These are phyloP conservation scores for Violaceomyces palustris DNA, from an alignment of 1,284 basidiomycete genomes.

Conservation along the genomic window DNA sequence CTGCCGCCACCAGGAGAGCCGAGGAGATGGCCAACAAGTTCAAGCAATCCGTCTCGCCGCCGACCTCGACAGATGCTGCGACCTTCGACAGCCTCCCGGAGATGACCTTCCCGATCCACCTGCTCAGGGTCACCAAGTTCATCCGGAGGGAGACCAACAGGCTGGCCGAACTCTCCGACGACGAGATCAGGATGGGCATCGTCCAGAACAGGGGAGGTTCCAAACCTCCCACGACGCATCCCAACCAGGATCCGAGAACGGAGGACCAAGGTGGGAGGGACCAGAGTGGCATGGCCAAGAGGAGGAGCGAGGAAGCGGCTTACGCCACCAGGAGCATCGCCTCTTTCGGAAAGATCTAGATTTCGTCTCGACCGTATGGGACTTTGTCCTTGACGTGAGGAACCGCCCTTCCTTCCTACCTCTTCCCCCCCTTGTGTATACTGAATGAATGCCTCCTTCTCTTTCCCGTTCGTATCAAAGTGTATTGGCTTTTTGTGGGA, in stretches of 20 bases:
- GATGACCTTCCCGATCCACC: conserved; percentile 57
- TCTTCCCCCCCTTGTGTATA: too few relatives aligned
- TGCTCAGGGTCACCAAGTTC: conserved; percentile 72
- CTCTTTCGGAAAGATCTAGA: conserved; percentile 21
- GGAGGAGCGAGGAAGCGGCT: conserved; percentile 7
- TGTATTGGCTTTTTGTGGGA: too few relatives aligned
- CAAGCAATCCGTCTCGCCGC: conserved; percentile 18
- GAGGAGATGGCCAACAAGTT: too few relatives aligned
- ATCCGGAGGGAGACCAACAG: conserved; percentile 71
- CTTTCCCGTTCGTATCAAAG: too few relatives aligned
- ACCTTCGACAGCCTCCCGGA: conserved; percentile 53
- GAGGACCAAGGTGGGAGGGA: too few relatives aligned
- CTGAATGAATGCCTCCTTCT: too few relatives aligned
- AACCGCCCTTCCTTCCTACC: too few relatives aligned
- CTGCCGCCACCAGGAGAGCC: conserved; percentile 13
- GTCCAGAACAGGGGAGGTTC: conserved; percentile 3
- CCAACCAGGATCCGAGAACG: too few relatives aligned
- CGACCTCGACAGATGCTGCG: conserved; percentile 2
- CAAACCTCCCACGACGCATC: conserved; percentile 6
- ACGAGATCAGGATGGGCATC: conserved; percentile 59
- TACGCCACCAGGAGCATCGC: conserved; percentile 21
- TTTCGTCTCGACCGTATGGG: too few relatives aligned
- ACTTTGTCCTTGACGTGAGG: too few relatives aligned
- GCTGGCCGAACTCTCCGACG: conserved; percentile 68
- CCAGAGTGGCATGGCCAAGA: too few relatives aligned